A percentile compares a stretch with the other conserved stretches of the same genome.
phyloP scores from a whole-genome alignment of 306 rosid genomes.

The Datisca glomerata region DNA sequence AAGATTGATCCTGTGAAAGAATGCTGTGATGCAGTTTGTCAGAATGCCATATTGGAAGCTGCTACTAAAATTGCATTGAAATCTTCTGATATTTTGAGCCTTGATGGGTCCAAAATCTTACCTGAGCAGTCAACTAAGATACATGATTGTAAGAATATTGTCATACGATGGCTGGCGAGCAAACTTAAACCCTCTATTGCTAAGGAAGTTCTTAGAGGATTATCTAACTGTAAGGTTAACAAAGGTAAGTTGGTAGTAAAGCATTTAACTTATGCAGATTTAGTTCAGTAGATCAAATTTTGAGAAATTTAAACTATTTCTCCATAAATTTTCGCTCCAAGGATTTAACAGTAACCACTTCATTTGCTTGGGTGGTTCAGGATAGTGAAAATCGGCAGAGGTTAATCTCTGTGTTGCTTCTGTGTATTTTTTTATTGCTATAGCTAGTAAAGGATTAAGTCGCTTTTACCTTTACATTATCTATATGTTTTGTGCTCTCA shows the following conservation, averaged over 20 bases:
- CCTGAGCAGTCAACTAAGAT: constrained; percentile 42
- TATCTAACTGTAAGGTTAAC: constrained; percentile 83
- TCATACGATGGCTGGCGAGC: constrained; percentile 84
- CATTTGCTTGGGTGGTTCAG: too few relatives aligned
- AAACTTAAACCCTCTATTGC: constrained; percentile 62
- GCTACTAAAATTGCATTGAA: constrained; percentile 59
- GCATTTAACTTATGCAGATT: not conserved
- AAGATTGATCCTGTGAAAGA: constrained; percentile 81
- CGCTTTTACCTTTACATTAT: too few relatives aligned
- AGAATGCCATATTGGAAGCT: constrained; percentile 84
- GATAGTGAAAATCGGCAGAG: too few relatives aligned
- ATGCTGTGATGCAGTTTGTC: constrained; percentile 71
- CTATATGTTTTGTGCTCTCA: too few relatives aligned
- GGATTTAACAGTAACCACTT: too few relatives aligned
- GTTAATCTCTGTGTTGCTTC: too few relatives aligned
- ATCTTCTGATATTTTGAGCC: constrained; percentile 50
- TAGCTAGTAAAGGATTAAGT: too few relatives aligned
- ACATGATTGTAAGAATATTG: constrained; percentile 63
- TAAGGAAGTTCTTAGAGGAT: constrained; percentile 76
- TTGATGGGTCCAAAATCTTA: constrained; percentile 31
- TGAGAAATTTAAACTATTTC: not conserved
- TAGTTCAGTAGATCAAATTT: not conserved
- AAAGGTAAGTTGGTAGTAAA: constrained; percentile 31
- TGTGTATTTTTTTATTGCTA: too few relatives aligned
- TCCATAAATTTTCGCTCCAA: too few relatives aligned